Evolutionary conservation across 192 early-diverging fungal species (phyloP).

Genomic region (Mortierella claussenii): DNA sequence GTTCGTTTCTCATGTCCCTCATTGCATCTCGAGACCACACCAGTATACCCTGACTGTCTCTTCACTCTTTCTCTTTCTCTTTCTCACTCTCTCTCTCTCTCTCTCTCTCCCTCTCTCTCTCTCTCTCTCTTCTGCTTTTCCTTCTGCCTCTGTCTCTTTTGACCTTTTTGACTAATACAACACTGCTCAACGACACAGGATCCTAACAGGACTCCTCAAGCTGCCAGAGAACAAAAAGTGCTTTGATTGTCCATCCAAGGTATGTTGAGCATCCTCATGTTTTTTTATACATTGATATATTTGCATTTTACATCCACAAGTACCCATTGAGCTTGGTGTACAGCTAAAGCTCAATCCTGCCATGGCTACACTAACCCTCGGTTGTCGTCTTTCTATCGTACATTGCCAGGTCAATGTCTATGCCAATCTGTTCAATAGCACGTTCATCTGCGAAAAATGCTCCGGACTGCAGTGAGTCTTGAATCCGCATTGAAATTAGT

Average conservation of each 20-base stretch:
- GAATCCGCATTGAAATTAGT: background rate
- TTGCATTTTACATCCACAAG: background rate
- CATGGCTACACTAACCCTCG: background rate
- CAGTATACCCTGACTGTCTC: no score
- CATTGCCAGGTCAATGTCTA: slow-evolving; percentile 61
- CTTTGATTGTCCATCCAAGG: slow-evolving; percentile 65
- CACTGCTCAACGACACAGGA: slow-evolving; percentile 9
- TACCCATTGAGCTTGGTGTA: no score
- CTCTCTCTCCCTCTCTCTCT: background rate
- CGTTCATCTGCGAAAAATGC: slow-evolving; percentile 66
- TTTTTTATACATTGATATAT: background rate
- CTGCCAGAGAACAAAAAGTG: slow-evolving; percentile 64
- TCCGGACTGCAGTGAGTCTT: slow-evolving; percentile 65
- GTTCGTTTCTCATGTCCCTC: background rate
- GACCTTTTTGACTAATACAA: background rate
- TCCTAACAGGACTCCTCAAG: slow-evolving; percentile 52
- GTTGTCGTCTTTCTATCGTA: background rate
- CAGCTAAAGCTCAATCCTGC: no score
- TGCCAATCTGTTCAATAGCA: slow-evolving; percentile 62
- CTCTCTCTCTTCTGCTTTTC: no score
- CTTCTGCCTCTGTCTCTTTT: background rate
- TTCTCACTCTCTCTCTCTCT: background rate
- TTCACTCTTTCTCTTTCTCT: no score
- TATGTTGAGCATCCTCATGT: slow-evolving; percentile 1
- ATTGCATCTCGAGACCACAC: background rate